Percentiles rank a stretch among this genome's conserved stretches.
Evolutionary conservation across 495 filamentous ascomycete genomes (phyloP).

Genomic region (Friedmanniomyces simplex): DNA sequence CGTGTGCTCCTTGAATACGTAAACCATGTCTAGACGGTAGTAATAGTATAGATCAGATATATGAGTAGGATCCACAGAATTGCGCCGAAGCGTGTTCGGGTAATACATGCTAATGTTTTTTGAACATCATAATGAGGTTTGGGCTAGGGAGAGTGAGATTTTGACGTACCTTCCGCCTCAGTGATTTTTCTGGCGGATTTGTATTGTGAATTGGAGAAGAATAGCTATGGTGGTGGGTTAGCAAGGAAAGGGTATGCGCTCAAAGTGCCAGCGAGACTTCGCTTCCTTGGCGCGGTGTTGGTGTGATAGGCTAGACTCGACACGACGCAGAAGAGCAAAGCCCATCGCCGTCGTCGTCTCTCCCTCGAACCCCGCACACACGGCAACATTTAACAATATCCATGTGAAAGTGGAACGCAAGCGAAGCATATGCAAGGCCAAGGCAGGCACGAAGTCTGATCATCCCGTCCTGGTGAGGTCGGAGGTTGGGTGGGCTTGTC

Average conservation of each 20-base stretch:
- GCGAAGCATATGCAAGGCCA: neutral
- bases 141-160: neutral
- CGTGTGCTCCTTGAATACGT: neutral
- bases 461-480: neutral
- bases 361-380: neutral
- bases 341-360: neutral
- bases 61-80: slow-evolving; percentile 28
- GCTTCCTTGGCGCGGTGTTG: neutral
- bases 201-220: neutral
- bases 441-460: neutral
- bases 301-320: neutral
- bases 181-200: too few relatives aligned
- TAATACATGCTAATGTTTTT: slow-evolving; percentile 64
- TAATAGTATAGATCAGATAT: too few relatives aligned
- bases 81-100: slow-evolving; percentile 40
- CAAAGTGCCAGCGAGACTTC: too few relatives aligned
- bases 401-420: neutral
- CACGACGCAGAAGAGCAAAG: neutral
- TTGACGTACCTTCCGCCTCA: too few relatives aligned
- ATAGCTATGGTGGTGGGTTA: neutral
- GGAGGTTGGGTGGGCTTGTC: too few relatives aligned
- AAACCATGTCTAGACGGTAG: neutral
- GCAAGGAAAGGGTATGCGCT: too few relatives aligned
- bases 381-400: neutral
- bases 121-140: slow-evolving; percentile 36